Evolutionary conservation across 768 basidiomycete species (phyloP), one percentile per base, ranked within the genome.

Genomic region (Lactarius tabidus): DNA sequence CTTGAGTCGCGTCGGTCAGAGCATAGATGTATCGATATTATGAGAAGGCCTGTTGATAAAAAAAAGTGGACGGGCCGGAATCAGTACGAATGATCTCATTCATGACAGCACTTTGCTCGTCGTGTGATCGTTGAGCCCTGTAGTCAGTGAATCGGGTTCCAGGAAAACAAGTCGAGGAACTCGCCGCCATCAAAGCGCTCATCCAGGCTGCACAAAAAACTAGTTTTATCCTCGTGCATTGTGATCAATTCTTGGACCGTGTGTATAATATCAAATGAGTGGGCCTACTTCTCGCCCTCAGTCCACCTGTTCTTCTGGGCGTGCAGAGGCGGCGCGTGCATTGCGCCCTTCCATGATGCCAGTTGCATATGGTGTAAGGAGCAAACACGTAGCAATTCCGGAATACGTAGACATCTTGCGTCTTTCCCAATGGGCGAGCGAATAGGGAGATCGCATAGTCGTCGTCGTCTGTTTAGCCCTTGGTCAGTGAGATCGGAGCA

Each of bases 281-380:
- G 92, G 9, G 87, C 87, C 86, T 85, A 87, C 72, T 82, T 81
- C 70, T 87, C 85, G 39, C 91, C 92, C 74, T 94, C 91, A 0
- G 91, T 93, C 88, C 90, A 94, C 0, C 91, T 91, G 15, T 75
- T 79, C n/a, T 65, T 84, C 80, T 36, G 70, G 67, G 10, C 92
- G 89, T 3, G 90, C 90, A 86, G 87, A 92, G 14, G 78, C 75
- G 0, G 90, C 90, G 69, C 83, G 80, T 17, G 79, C 79, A 62
- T 88, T 85, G 56, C 87, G 80, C 1, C 90, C 91, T 71, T 93
- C 90, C 88, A 94, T 91, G n/a, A n/a, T n/a, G n/a, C n/a, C n/a
- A n/a, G n/a, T n/a, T n/a, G n/a, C 77, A 15, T 78, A 93, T 74
- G 0, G 80, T 82, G 72, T 86, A 87, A 0, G 89, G 85, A 12